These are phyloP conservation scores for Aspergillus pseudoglaucus DNA, from an alignment of 2,329 filamentous ascomycete genomes.

Conservation along the genomic window DNA sequence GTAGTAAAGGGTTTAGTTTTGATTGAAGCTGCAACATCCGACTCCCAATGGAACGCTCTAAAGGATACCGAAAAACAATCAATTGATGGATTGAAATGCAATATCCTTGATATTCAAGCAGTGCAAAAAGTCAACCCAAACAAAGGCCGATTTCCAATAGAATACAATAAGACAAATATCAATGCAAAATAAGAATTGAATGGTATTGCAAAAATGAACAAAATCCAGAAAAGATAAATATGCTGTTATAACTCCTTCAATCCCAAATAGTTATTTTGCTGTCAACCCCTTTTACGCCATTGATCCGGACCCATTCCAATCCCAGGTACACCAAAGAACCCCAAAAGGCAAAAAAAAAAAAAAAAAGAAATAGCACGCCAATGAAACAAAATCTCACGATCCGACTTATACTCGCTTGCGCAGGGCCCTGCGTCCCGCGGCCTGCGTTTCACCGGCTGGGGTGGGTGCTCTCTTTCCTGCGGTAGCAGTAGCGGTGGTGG, in stretches of 20 bases:
- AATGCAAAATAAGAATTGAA: no score
- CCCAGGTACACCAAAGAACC: neutral
- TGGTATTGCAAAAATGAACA: no score
- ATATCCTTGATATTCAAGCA: no score
- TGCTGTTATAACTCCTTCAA: neutral
- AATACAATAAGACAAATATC: no score
- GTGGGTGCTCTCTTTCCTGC: constrained; percentile 9
- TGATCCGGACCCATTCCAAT: neutral
- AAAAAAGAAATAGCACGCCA: neutral
- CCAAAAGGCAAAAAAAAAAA: neutral
- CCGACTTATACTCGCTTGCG: constrained; percentile 32
- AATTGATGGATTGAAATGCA: no score
- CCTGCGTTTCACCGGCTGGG: constrained; percentile 20
- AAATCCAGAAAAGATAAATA: no score
- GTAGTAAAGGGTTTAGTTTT: no score
- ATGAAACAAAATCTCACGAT: neutral
- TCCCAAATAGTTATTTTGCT: neutral
- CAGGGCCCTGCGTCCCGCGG: constrained; percentile 32
- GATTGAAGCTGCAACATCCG: no score
- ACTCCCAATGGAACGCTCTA: no score
- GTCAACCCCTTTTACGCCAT: neutral
- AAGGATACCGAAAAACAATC: no score
- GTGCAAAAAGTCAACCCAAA: no score
- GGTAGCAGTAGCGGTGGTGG: constrained; percentile 26
- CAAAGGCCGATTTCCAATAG: no score